A percentile compares a stretch with the other conserved stretches of the same genome.
phyloP scores from a whole-genome alignment of 345 rosid species.

The Erodium maritimum region DNA sequence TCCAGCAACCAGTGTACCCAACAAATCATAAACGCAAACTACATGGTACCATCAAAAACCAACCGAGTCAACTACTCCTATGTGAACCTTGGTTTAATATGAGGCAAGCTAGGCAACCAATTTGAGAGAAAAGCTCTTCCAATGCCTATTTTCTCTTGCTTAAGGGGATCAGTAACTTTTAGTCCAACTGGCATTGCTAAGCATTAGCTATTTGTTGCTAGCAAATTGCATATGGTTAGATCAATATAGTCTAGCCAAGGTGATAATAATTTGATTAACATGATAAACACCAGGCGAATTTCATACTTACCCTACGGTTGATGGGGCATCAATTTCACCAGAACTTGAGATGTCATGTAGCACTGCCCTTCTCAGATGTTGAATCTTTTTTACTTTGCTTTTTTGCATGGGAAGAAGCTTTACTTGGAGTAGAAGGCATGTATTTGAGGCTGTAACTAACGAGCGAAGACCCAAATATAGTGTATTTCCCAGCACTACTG shows the following conservation, averaged over 20 bases:
- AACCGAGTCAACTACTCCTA: too few species aligned
- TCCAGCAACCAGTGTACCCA: too few species aligned
- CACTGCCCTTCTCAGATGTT: neutral
- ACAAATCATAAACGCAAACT: too few species aligned
- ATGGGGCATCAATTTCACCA: too few species aligned
- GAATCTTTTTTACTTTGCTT: conserved; percentile 11
- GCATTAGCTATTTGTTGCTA: neutral
- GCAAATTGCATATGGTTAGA: neutral
- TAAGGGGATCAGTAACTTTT: too few species aligned
- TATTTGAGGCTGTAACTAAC: conserved; percentile 41
- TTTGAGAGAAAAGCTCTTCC: too few species aligned
- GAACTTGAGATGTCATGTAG: neutral
- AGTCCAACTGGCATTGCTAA: too few species aligned
- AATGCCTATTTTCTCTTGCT: too few species aligned
- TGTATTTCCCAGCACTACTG: conserved; percentile 54
- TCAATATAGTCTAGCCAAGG: neutral
- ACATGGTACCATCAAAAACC: too few species aligned
- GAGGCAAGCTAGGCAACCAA: too few species aligned
- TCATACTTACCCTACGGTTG: neutral
- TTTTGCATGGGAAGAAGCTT: neutral
- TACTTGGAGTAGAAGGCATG: conserved; percentile 5
- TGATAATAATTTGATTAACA: neutral
- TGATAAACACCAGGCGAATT: neutral
- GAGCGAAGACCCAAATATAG: conserved; percentile 53
- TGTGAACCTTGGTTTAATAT: too few species aligned